A percentile compares a stretch with the other conserved stretches of the same genome.
Evolutionary conservation across 192 early-diverging fungal genomes (phyloP).

Genomic region (Diversispora eburnea): DNA sequence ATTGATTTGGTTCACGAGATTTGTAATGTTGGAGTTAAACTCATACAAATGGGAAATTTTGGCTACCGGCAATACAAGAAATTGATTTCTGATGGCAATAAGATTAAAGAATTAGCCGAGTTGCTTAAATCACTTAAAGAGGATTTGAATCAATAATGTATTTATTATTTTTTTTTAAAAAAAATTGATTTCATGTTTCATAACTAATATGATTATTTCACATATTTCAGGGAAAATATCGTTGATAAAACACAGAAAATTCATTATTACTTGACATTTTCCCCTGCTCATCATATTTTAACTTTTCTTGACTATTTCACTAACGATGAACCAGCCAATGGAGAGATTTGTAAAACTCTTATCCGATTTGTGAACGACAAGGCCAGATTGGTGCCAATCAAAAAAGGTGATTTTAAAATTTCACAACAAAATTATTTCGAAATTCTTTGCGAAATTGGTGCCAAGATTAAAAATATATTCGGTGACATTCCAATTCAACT

Average conservation of each 20-base stretch:
- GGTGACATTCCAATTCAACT: too few relatives aligned
- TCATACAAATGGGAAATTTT: slow-evolving; percentile 31
- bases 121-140: background rate
- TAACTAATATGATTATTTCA: background rate
- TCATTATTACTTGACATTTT: slow-evolving; percentile 23
- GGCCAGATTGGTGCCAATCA: background rate
- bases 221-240: slow-evolving; percentile 7
- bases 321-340: background rate
- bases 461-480: slow-evolving; percentile 15
- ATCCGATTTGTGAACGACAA: slow-evolving; percentile 8
- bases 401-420: background rate
- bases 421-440: background rate
- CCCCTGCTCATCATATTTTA: slow-evolving; percentile 10
- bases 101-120: slow-evolving; percentile 13
- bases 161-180: background rate
- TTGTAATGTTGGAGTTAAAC: slow-evolving; percentile 3
- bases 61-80: slow-evolving; percentile 20
- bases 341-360: slow-evolving; percentile 1
- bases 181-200: background rate
- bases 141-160: background rate
- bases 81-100: background rate
- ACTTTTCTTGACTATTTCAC: slow-evolving; percentile 16
- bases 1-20: slow-evolving; percentile 30
- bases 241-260: background rate
- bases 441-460: slow-evolving; percentile 15